Base-by-base conservation (phyloP, 768 basidiomycete species). In the Russula brevipes region DNA sequence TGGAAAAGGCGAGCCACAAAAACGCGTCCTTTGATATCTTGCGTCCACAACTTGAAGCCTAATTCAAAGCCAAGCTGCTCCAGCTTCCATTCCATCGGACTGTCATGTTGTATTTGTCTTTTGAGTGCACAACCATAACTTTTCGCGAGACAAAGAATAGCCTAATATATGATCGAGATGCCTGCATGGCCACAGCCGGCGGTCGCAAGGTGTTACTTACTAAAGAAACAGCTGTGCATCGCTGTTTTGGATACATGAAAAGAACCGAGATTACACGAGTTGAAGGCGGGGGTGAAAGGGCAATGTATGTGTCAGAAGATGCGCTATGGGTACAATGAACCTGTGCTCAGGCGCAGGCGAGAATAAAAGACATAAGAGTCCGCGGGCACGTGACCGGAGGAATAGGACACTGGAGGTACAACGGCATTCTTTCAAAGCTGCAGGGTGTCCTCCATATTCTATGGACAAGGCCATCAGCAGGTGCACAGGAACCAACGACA, bases 381-480 rank as follows among this genome's bases (percentile, higher is more conserved):
- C 24, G 24, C 24, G 24, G 24, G 24, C 24, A 24, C 24, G 24
- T 24, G 24, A 24, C 24, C 24, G 24, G 24, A 24, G 24, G 24
- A 24, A 24, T 24, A 1, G 24, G 24, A 24, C 24, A 24, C 1
- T 24, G 24, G 24, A 24, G n/a, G n/a, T n/a, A n/a, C 24, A 24
- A 24, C 24, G 1, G 24, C 24, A 24, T 24, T 24, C 1, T 14
- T 33, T 59, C 57, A 64, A 36, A 60, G 36, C 16, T 44, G 24
- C 9, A 64, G 46, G 19, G n/a, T 51, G 4, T 50, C 54, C 2
- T 44, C 35, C 63, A 60, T 51, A 35, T 59, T 55, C 58, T 64
- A 38, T 14, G 31, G 2, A n/a, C 17, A 33, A 55, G 9, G 6
- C 4, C 19, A 42, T 59, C 47, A 46, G 42, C 36, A 7, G 24